These are phyloP conservation scores for Umbilicus rupestris DNA, from an alignment of 164 flowering plant genomes.

Conservation along the genomic window DNA sequence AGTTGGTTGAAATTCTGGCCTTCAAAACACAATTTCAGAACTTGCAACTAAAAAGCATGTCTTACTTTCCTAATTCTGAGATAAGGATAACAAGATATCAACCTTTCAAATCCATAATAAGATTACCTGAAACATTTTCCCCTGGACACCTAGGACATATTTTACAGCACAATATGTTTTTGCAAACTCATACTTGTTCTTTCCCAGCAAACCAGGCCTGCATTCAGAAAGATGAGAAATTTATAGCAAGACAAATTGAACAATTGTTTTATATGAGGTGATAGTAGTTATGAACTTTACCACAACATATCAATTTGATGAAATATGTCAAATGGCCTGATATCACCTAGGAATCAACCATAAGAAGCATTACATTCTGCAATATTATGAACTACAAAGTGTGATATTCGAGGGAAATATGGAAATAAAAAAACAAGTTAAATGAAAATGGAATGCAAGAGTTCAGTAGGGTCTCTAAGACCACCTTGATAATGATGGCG, in stretches of 20 bases:
- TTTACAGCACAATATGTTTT: slow-evolving; percentile 58
- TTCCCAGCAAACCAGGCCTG: slow-evolving; percentile 91
- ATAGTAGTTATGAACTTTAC: slow-evolving; percentile 31
- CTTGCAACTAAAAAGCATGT: neutral
- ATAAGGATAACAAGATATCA: neutral
- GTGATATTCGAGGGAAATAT: neutral
- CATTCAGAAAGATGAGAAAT: slow-evolving; percentile 10
- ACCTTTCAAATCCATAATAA: slow-evolving; percentile 1
- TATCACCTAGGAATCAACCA: slow-evolving; percentile 57
- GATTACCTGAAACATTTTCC: slow-evolving; percentile 56
- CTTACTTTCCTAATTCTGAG: too few relatives aligned
- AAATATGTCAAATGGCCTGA: slow-evolving; percentile 93
- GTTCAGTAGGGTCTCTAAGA: slow-evolving; percentile 7
- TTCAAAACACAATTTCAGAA: neutral
- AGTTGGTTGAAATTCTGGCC: too few relatives aligned
- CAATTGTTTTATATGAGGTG: slow-evolving; percentile 1
- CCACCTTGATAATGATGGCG: slow-evolving; percentile 99
- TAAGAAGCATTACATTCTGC: slow-evolving; percentile 19
- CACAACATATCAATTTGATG: slow-evolving; percentile 92
- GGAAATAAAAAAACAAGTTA: neutral
- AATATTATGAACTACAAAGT: neutral
- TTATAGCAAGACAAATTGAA: neutral
- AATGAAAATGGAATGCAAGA: neutral
- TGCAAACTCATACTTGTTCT: slow-evolving; percentile 78
- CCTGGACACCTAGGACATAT: slow-evolving; percentile 32